Percentiles rank a stretch among this genome's conserved stretches.
Evolutionary conservation across 2,329 filamentous ascomycete genomes (phyloP).

Genomic region (Trichoderma sp.): DNA sequence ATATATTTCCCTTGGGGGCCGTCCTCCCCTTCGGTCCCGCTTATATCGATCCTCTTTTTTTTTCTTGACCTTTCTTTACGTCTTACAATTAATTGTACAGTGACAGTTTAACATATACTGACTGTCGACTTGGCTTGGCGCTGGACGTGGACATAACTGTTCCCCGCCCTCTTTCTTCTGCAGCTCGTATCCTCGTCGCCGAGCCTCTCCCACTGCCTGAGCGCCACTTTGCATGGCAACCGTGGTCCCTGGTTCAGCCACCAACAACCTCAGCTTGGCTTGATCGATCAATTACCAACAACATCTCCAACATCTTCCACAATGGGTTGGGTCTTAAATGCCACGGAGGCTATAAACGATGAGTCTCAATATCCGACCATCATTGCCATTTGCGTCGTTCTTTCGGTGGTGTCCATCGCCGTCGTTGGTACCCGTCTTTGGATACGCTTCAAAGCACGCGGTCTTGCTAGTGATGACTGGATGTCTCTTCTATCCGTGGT

Average conservation of each 20-base stretch:
- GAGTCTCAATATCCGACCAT: conserved; percentile 49
- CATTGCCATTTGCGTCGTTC: conserved; percentile 45
- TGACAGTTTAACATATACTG: not conserved
- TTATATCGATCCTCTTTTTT: conserved; percentile 5
- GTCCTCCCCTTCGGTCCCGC: not conserved
- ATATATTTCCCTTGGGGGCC: conserved; percentile 4
- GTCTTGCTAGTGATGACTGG: conserved; percentile 49
- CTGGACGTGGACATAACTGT: not conserved
- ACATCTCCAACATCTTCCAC: conserved; percentile 1
- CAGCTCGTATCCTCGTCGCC: not conserved
- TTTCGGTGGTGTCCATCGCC: conserved; percentile 43
- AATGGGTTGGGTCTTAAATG: conserved; percentile 54
- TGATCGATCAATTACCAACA: not conserved
- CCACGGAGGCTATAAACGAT: conserved; percentile 44
- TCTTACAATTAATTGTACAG: not conserved
- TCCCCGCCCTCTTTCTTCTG: not conserved
- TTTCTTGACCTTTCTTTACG: not conserved
- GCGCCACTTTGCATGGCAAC: not conserved
- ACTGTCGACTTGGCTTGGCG: not conserved
- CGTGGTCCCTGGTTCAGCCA: not conserved
- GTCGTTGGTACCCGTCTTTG: conserved; percentile 43
- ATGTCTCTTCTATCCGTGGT: conserved; percentile 40
- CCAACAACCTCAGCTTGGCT: not conserved
- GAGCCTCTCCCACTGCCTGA: not conserved
- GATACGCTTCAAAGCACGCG: conserved; percentile 41